These are phyloP conservation scores for Coniochaeta hoffmannii DNA, from an alignment of 2,329 filamentous ascomycete genomes.

Conservation along the genomic window DNA sequence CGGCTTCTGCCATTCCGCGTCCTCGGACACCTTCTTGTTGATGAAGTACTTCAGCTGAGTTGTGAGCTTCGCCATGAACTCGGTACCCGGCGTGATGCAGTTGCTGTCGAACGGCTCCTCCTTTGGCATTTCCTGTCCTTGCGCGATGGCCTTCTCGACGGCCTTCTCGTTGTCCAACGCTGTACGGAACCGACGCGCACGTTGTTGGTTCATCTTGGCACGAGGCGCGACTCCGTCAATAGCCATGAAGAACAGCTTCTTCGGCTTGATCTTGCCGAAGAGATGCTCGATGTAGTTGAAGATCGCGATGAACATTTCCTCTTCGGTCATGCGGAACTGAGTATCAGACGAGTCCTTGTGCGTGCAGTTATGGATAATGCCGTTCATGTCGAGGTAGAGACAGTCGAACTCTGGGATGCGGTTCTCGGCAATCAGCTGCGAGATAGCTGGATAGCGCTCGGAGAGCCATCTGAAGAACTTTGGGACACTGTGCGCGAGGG, in stretches of 20 bases:
- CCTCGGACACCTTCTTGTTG: slow-evolving; percentile 96
- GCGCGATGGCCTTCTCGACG: slow-evolving; percentile 82
- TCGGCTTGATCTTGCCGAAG: slow-evolving; percentile 97
- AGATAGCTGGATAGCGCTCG: slow-evolving; percentile 97
- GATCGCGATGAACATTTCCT: slow-evolving; percentile 99
- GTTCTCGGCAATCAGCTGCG: slow-evolving; percentile 96
- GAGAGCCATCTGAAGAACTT: slow-evolving; percentile 99
- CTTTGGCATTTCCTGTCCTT: slow-evolving; percentile 88
- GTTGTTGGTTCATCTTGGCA: slow-evolving; percentile 99
- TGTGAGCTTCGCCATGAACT: slow-evolving; percentile 96
- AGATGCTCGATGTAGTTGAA: slow-evolving; percentile 99
- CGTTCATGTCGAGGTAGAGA: slow-evolving; percentile 98
- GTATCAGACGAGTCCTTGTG: slow-evolving; percentile 93
- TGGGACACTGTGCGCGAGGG: slow-evolving; percentile 45
- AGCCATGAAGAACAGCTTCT: slow-evolving; percentile 99
- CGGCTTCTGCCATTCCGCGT: slow-evolving; percentile 94
- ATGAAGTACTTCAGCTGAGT: slow-evolving; percentile 96
- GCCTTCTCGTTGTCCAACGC: slow-evolving; percentile 85
- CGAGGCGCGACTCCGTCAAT: slow-evolving; percentile 96
- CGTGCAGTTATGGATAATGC: slow-evolving; percentile 99
- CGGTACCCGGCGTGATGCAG: slow-evolving; percentile 89
- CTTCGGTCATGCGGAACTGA: slow-evolving; percentile 87
- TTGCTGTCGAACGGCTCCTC: slow-evolving; percentile 98
- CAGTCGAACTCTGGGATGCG: slow-evolving; percentile 98
- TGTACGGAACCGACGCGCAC: slow-evolving; percentile 88